Conservation (phyloP, 139 green algal species). For the Edaphochlamys debaryana region DNA sequence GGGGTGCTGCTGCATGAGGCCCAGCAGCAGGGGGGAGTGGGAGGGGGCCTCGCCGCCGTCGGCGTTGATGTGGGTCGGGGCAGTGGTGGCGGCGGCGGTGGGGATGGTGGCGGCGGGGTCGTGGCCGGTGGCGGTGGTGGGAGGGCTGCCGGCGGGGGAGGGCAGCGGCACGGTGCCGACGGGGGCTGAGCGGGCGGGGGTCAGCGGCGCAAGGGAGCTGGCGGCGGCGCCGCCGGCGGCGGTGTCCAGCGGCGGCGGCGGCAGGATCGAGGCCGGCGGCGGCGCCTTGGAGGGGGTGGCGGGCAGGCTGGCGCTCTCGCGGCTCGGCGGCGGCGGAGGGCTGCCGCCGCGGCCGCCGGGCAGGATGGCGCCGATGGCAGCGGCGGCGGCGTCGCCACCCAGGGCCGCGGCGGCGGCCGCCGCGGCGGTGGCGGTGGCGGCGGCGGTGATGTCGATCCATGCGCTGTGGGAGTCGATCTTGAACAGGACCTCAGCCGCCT, state of each 20-base stretch:
- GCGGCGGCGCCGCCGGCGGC: no score
- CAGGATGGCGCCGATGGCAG: background rate
- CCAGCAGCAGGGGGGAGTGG: constrained; percentile 26
- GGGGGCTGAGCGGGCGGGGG: constrained; percentile 6
- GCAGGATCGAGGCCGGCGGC: background rate
- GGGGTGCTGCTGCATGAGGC: constrained; percentile 25
- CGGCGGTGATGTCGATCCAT: background rate
- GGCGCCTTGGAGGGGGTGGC: background rate
- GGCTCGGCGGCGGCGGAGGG: background rate
- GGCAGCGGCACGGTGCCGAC: background rate
- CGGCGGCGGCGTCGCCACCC: background rate
- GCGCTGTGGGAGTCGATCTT: constrained; percentile 8
- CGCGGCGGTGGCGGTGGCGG: background rate
- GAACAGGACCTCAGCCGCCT: constrained; percentile 18
- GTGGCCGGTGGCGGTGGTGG: no score
- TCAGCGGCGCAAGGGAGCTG: constrained; percentile 8
- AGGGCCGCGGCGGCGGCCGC: background rate
- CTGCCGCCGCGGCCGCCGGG: no score
- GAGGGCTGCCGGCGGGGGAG: no score
- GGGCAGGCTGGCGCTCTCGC: constrained; percentile 21
- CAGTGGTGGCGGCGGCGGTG: background rate
- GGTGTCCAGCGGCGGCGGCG: no score
- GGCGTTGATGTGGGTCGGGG: background rate
- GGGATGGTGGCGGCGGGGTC: no score
- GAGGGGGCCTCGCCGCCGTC: no score